Percentiles rank a stretch among this genome's conserved stretches.
Evolutionary conservation across 2,329 filamentous ascomycete genomes (phyloP).

Genomic region (Sporothrix mexicana): DNA sequence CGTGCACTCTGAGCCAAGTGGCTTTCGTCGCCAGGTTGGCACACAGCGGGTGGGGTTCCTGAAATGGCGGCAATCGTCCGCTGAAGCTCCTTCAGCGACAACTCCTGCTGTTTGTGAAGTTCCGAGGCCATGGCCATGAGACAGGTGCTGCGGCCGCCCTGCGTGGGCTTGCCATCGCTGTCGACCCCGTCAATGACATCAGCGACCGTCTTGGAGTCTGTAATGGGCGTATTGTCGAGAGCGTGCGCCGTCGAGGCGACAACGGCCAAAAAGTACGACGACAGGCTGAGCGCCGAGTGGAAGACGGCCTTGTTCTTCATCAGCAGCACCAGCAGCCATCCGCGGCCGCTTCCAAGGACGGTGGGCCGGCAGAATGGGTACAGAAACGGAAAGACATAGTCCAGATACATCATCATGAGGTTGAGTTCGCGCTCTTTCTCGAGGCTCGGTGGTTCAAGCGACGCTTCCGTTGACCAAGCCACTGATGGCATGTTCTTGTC

Average conservation of each 20-base stretch:
- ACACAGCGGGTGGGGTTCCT: background rate
- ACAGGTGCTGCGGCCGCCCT: constrained; percentile 34
- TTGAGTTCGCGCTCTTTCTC: constrained; percentile 41
- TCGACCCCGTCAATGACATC: background rate
- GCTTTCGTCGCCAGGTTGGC: constrained; percentile 37
- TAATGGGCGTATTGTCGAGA: background rate
- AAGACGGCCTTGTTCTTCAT: constrained; percentile 63
- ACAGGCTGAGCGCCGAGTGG: constrained; percentile 62
- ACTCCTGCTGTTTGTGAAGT: constrained; percentile 44
- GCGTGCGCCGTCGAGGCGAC: constrained; percentile 44
- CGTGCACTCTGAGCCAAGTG: constrained; percentile 41
- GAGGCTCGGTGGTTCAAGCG: constrained; percentile 27
- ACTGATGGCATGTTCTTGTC: background rate
- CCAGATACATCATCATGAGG: constrained; percentile 62
- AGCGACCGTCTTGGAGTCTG: background rate
- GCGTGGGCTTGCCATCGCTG: background rate
- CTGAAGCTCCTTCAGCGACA: constrained; percentile 42
- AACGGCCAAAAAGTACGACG: constrained; percentile 62
- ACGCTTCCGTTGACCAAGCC: background rate
- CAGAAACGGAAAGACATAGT: constrained; percentile 66
- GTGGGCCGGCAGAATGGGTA: constrained; percentile 67
- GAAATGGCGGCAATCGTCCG: constrained; percentile 39
- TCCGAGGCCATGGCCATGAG: constrained; percentile 36
- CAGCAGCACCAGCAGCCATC: constrained; percentile 65
- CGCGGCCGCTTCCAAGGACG: constrained; percentile 61